phyloP scores from a whole-genome alignment of 352 stramenopile species.

The Pythium folliculosum region DNA sequence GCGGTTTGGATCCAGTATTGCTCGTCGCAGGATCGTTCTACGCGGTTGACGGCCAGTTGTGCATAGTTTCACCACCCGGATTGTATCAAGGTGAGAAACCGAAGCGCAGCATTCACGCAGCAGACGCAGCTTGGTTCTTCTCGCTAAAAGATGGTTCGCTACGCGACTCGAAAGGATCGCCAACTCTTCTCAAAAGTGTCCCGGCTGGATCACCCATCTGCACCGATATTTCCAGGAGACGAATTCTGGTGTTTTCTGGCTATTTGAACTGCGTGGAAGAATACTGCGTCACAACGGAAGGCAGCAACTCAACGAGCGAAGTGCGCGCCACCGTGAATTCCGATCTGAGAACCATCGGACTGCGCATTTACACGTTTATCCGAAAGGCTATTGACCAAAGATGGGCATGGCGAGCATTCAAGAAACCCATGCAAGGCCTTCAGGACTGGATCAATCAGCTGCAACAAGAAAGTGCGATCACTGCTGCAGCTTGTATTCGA shows the following conservation, averaged over 20 bases:
- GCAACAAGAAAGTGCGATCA: constrained; percentile 21
- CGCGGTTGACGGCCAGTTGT: constrained; percentile 53
- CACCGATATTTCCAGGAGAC: constrained; percentile 43
- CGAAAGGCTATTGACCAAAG: constrained; percentile 38
- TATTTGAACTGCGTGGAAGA: constrained; percentile 75
- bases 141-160: constrained; percentile 46
- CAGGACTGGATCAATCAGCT: constrained; percentile 53
- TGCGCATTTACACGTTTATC: constrained; percentile 38
- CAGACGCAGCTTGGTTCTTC: constrained; percentile 76
- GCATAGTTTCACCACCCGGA: constrained; percentile 63
- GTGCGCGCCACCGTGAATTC: not conserved
- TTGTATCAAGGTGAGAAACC: constrained; percentile 52
- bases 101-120: constrained; percentile 48
- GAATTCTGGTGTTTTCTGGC: constrained; percentile 65
- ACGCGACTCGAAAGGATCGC: constrained; percentile 29
- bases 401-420: constrained; percentile 47
- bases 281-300: constrained; percentile 32
- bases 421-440: constrained; percentile 42
- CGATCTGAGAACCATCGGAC: constrained; percentile 32
- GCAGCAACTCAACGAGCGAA: not conserved
- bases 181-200: constrained; percentile 55
- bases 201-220: constrained; percentile 67
- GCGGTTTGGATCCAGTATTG: constrained; percentile 64
- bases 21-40: constrained; percentile 78
- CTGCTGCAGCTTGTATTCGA: constrained; percentile 7